Evolutionary conservation across 2,329 filamentous ascomycete genomes (phyloP).

Genomic region (Fusarium sublunatum): DNA sequence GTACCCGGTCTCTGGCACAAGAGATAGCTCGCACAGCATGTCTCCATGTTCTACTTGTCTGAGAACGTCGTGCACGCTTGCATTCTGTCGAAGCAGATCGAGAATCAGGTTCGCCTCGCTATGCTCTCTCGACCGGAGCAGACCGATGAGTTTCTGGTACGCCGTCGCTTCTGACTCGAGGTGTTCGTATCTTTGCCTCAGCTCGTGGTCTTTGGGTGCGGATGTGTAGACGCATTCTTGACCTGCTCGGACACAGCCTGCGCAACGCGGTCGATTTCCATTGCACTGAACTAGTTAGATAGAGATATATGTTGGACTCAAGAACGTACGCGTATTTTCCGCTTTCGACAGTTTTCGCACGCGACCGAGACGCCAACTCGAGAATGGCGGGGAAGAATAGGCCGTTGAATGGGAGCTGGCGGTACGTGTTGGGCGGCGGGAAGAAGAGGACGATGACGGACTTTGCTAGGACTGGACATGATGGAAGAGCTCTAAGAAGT

Average conservation of each 20-base stretch:
- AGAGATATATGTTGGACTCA: accelerated
- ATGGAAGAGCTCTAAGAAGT: accelerated
- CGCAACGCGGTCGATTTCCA: slow-evolving; percentile 4
- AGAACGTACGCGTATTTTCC: slow-evolving; percentile 4
- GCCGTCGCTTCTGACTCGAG: not conserved
- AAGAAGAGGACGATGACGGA: slow-evolving; percentile 4
- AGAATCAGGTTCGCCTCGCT: slow-evolving; percentile 10
- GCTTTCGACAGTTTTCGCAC: slow-evolving; percentile 13
- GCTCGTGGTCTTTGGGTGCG: not conserved
- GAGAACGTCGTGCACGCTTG: not conserved
- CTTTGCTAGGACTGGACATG: not conserved
- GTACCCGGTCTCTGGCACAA: not conserved
- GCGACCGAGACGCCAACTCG: slow-evolving; percentile 8
- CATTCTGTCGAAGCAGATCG: slow-evolving; percentile 6
- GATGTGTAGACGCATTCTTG: not conserved
- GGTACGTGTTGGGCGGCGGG: not conserved
- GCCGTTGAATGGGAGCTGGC: not conserved
- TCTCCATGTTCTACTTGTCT: slow-evolving; percentile 22
- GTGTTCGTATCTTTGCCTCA: not conserved
- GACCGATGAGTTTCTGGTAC: not conserved
- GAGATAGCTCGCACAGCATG: slow-evolving; percentile 11
- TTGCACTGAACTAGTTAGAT: slow-evolving; percentile 10
- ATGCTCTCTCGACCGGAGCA: not conserved
- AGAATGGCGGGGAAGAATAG: not conserved
- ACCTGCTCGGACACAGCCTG: not conserved